These are phyloP conservation scores for Zelopaecilomyces penicillatus DNA, from an alignment of 2,329 filamentous ascomycete species.

Conservation along the genomic window DNA sequence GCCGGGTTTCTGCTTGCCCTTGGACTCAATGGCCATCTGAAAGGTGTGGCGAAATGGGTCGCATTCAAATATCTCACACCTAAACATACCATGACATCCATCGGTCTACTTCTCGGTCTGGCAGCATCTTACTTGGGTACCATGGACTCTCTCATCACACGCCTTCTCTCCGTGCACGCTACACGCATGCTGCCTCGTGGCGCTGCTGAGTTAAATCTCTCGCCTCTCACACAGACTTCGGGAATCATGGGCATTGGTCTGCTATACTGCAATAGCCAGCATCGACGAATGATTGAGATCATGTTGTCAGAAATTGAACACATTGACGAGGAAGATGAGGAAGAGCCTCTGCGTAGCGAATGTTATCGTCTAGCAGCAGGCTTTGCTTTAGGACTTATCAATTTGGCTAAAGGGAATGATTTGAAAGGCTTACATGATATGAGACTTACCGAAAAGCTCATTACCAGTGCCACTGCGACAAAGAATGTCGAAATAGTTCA, in stretches of 20 bases:
- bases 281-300: slow-evolving; percentile 96
- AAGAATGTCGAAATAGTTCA: slow-evolving; percentile 91
- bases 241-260: slow-evolving; percentile 96
- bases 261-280: slow-evolving; percentile 89
- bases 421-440: slow-evolving; percentile 87
- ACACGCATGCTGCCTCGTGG: slow-evolving; percentile 88
- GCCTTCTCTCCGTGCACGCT: slow-evolving; percentile 89
- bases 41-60: slow-evolving; percentile 91
- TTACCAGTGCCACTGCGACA: slow-evolving; percentile 76
- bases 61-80: slow-evolving; percentile 99
- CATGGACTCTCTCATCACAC: slow-evolving; percentile 93
- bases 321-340: slow-evolving; percentile 69
- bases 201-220: slow-evolving; percentile 88
- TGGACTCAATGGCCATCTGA: slow-evolving; percentile 91
- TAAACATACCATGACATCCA: slow-evolving; percentile 98
- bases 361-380: slow-evolving; percentile 94
- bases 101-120: slow-evolving; percentile 84
- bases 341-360: slow-evolving; percentile 80
- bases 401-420: slow-evolving; percentile 82
- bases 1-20: slow-evolving; percentile 87
- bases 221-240: slow-evolving; percentile 86
- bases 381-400: slow-evolving; percentile 89
- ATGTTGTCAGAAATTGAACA: slow-evolving; percentile 97
- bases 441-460: slow-evolving; percentile 79
- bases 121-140: slow-evolving; percentile 92